Evolutionary conservation across 495 filamentous ascomycete genomes (phyloP).

Genomic region (Thermothielavioides terrestris): DNA sequence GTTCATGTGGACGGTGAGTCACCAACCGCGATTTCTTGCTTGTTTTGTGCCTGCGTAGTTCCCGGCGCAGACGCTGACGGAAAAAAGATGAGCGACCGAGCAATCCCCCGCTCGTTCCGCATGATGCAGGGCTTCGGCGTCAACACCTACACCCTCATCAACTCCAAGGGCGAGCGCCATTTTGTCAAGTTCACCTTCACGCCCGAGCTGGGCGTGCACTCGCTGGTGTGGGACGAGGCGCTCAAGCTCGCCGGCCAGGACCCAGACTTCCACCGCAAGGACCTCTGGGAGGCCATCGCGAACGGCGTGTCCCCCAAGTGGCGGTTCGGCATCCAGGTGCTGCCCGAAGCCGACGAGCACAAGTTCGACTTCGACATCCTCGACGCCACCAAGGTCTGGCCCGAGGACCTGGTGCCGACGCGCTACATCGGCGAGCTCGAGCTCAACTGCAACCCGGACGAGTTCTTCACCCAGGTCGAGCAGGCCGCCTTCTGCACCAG

Average conservation of each 20-base stretch:
- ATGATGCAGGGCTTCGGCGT: conserved; percentile 95
- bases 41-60: too few species aligned
- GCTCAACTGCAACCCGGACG: conserved; percentile 74
- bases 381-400: conserved; percentile 90
- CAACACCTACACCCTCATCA: conserved; percentile 70
- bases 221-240: conserved; percentile 82
- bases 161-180: conserved; percentile 58
- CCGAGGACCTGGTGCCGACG: conserved; percentile 72
- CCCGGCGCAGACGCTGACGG: neutral
- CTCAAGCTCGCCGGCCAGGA: conserved; percentile 74
- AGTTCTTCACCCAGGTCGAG: conserved; percentile 82
- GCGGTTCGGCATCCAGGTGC: conserved; percentile 74
- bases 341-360: conserved; percentile 61
- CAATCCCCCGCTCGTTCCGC: conserved; percentile 69
- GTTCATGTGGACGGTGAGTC: conserved; percentile 58
- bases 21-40: neutral
- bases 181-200: conserved; percentile 82
- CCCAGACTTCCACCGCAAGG: conserved; percentile 82
- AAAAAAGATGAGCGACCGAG: conserved; percentile 60
- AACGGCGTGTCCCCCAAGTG: conserved; percentile 65
- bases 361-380: conserved; percentile 88
- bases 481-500: conserved; percentile 78
- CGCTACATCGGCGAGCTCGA: conserved; percentile 74
- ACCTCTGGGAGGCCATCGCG: conserved; percentile 73
- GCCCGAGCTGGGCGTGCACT: conserved; percentile 73